These are phyloP conservation scores for Botryosphaeria agaves DNA, from an alignment of 2,329 filamentous ascomycete genomes.

Conservation along the genomic window DNA sequence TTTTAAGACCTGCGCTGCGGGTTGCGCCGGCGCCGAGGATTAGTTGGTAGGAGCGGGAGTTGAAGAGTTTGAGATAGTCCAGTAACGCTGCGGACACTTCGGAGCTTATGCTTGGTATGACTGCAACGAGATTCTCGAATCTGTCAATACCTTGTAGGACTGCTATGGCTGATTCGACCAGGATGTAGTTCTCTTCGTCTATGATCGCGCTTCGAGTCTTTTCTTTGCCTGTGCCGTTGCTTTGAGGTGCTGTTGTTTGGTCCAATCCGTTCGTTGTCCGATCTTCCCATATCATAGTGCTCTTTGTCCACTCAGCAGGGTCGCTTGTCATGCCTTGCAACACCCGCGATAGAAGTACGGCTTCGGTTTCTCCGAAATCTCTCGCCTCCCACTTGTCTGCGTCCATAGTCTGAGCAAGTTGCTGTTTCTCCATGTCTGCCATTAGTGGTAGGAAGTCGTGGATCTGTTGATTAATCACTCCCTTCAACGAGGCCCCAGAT, in stretches of 20 bases:
- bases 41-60: conserved; percentile 88
- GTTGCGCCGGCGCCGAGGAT: conserved; percentile 92
- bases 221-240: conserved; percentile 15
- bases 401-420: conserved; percentile 60
- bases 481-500: conserved; percentile 59
- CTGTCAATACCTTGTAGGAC: conserved; percentile 68
- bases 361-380: conserved; percentile 51
- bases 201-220: conserved; percentile 40
- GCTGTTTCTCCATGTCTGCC: conserved; percentile 55
- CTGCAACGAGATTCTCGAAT: conserved; percentile 67
- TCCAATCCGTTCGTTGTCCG: conserved; percentile 9
- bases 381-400: conserved; percentile 64
- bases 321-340: conserved; percentile 56
- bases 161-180: conserved; percentile 67
- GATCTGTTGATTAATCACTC: conserved; percentile 65
- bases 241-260: conserved; percentile 2
- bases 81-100: conserved; percentile 68
- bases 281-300: conserved; percentile 33
- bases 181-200: conserved; percentile 69
- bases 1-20: conserved; percentile 73
- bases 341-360: conserved; percentile 43
- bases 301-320: conserved; percentile 46
- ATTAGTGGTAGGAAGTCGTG: conserved; percentile 59
- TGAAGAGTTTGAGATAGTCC: conserved; percentile 82
- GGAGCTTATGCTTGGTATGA: conserved; percentile 75